Conservation (phyloP, 768 basidiomycete species). For the Porphyrellus cyaneotinctus region DNA sequence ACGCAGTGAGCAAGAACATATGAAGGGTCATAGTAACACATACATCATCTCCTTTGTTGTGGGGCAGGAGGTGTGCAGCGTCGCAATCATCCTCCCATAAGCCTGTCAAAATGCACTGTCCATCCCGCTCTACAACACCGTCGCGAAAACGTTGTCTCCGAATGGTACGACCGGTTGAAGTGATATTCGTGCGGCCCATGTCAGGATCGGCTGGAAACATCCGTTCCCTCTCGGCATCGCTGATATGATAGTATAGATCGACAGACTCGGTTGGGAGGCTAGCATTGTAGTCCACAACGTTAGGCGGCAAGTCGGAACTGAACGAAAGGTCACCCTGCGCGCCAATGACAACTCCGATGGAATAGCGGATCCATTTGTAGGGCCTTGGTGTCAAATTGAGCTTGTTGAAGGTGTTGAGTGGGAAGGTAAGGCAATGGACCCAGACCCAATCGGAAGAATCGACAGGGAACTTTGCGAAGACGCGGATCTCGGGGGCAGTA, state of each 20-base stretch:
- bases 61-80: slow-evolving; percentile 6
- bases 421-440: slow-evolving; percentile 1
- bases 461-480: not conserved
- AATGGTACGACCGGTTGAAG: not conserved
- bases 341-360: slow-evolving; percentile 4
- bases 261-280: not conserved
- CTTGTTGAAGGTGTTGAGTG: not conserved
- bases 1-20: too few species aligned
- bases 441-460: not conserved
- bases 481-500: too few species aligned
- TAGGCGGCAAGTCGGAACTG: not conserved
- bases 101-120: not conserved
- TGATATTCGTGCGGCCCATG: not conserved
- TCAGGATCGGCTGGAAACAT: slow-evolving; percentile 4
- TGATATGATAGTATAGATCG: slow-evolving; percentile 6
- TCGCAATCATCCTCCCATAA: not conserved
- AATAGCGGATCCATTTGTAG: slow-evolving; percentile 8
- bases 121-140: not conserved
- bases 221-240: not conserved
- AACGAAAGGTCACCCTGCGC: too few species aligned
- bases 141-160: not conserved
- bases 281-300: not conserved
- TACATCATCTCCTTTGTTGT: slow-evolving; percentile 3
- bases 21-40: too few species aligned
- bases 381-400: not conserved